These are phyloP conservation scores for Sporothrix variecibatus DNA, from an alignment of 2,329 filamentous ascomycete species.

Conservation along the genomic window DNA sequence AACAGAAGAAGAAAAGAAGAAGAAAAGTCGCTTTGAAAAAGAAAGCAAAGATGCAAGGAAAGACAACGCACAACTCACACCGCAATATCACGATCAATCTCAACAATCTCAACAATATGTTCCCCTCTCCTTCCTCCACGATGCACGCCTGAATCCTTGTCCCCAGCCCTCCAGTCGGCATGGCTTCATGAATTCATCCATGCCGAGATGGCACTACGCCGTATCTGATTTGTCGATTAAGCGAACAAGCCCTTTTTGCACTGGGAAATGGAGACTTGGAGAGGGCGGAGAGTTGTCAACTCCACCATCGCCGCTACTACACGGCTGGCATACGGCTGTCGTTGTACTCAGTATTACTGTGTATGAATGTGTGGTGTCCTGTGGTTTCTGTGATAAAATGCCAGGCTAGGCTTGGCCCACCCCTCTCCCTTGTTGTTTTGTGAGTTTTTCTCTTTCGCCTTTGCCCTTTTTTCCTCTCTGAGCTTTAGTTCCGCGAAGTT, in stretches of 20 bases:
- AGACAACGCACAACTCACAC: neutral
- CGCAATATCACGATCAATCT: neutral
- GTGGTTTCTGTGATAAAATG: neutral
- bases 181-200: constrained; percentile 13
- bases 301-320: neutral
- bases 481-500: neutral
- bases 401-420: neutral
- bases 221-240: constrained; percentile 10
- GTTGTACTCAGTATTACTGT: too few species aligned
- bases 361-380: too few species aligned
- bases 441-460: neutral
- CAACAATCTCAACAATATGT: neutral
- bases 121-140: neutral
- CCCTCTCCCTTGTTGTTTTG: neutral
- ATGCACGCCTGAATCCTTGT: neutral
- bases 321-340: neutral
- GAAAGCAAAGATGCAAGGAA: neutral
- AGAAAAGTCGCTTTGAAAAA: neutral
- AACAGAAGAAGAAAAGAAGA: neutral
- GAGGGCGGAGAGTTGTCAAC: neutral
- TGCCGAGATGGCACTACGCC: neutral
- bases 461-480: neutral
- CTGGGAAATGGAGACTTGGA: neutral
- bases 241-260: neutral
- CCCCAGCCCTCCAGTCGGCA: constrained; percentile 7